These are phyloP conservation scores for Sporothrix sp. DNA, from an alignment of 2,329 filamentous ascomycete genomes.

Conservation along the genomic window DNA sequence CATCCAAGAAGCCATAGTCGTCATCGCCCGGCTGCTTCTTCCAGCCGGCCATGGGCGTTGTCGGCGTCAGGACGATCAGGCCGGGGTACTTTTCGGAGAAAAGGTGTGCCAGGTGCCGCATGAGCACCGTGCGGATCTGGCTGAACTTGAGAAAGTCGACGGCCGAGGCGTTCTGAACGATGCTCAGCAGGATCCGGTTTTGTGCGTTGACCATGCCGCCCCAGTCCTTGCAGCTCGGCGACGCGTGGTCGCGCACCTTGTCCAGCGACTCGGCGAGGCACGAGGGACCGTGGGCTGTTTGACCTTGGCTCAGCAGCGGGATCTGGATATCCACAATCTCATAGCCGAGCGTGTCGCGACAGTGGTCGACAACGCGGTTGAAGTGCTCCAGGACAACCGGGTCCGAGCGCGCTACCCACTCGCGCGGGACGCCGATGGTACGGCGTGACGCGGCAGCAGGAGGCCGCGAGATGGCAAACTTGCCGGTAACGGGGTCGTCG, in stretches of 20 bases:
- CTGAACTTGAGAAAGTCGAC: conserved; percentile 64
- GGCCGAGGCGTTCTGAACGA: conserved; percentile 54
- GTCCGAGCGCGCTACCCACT: conserved; percentile 62
- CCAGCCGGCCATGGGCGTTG: conserved; percentile 68
- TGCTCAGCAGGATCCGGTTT: conserved; percentile 60
- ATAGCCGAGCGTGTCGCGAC: conserved; percentile 39
- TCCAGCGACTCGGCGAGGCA: conserved; percentile 63
- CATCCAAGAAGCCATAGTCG: conserved; percentile 65
- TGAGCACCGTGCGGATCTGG: conserved; percentile 63
- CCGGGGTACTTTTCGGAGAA: conserved; percentile 63
- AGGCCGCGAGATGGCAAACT: conserved; percentile 50
- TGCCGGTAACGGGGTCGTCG: conserved; percentile 45
- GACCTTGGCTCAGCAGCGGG: conserved; percentile 58
- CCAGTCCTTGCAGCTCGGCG: conserved; percentile 36
- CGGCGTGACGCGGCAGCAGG: conserved; percentile 24
- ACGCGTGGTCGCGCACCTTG: conserved; percentile 32
- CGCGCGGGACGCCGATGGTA: conserved; percentile 58
- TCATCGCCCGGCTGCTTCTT: conserved; percentile 48
- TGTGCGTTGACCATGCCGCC: conserved; percentile 50
- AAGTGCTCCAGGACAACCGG: conserved; percentile 53
- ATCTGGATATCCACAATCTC: conserved; percentile 50
- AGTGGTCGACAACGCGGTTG: conserved; percentile 50
- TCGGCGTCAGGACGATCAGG: conserved; percentile 69
- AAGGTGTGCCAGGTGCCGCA: conserved; percentile 65
- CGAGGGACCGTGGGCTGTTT: conserved; percentile 66